A percentile compares a stretch with the other conserved stretches of the same genome.
phyloP scores from a whole-genome alignment of 2,329 filamentous ascomycete species.

The Colletotrichum sp. region DNA sequence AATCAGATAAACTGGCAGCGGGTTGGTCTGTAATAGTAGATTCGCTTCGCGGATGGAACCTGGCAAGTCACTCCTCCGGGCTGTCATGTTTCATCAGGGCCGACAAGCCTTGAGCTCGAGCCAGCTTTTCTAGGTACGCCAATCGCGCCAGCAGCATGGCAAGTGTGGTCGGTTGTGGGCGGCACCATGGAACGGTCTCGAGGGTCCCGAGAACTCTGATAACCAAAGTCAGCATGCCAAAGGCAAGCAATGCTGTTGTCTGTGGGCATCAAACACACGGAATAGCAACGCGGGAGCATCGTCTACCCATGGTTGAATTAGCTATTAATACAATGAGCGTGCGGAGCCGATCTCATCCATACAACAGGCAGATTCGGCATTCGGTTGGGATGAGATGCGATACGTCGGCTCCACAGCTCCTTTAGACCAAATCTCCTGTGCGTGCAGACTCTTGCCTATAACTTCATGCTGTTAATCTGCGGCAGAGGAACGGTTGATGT shows the following conservation, averaged over 20 bases:
- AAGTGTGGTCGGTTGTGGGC: not conserved
- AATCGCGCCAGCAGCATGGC: not conserved
- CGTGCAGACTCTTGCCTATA: not conserved
- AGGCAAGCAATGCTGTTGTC: not conserved
- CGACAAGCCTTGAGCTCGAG: constrained; percentile 1
- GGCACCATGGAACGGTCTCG: not conserved
- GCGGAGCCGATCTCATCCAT: constrained; percentile 13
- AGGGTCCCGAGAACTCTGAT: not conserved
- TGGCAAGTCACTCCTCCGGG: not conserved
- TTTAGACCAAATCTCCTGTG: constrained; percentile 7
- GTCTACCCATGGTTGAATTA: not conserved
- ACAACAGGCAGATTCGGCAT: constrained; percentile 16
- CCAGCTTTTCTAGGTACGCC: constrained; percentile 5
- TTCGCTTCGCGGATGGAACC: not conserved
- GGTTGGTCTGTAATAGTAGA: not conserved
- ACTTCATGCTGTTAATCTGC: not conserved
- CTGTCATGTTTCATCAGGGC: constrained; percentile 11
- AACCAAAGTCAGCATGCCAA: not conserved
- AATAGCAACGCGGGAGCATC: not conserved
- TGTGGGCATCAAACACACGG: not conserved
- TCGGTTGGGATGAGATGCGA: constrained; percentile 16
- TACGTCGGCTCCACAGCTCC: constrained; percentile 16
- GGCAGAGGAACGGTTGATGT: not conserved
- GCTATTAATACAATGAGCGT: constrained; percentile 10
- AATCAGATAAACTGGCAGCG: not conserved